A percentile compares a stretch with the other conserved stretches of the same genome.
These are phyloP conservation scores for Plasmodium malariae DNA, from an alignment of 169 alveolate species.

Conservation along the genomic window DNA sequence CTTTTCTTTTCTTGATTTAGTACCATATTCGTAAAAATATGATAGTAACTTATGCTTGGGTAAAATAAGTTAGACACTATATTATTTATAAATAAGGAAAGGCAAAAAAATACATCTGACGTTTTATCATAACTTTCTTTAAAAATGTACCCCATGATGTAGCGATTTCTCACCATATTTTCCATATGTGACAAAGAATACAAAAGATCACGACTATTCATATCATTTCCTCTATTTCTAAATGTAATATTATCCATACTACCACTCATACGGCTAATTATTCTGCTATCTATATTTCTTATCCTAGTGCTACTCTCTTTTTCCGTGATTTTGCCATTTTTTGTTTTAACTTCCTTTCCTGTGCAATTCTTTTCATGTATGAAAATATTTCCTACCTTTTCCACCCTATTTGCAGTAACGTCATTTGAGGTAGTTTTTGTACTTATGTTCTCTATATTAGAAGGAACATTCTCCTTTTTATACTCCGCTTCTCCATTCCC, in stretches of 20 bases:
- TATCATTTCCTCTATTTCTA: not conserved
- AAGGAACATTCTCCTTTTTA: not conserved
- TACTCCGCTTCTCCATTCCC: not conserved
- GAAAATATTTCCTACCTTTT: slow-evolving; percentile 2
- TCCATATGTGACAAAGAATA: slow-evolving; percentile 17
- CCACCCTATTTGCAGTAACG: not conserved
- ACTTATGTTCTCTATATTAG: not conserved
- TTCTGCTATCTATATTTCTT: no score
- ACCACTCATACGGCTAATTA: no score
- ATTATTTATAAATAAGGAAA: slow-evolving; percentile 36
- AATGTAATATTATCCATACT: not conserved
- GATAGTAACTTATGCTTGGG: slow-evolving; percentile 44
- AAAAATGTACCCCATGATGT: slow-evolving; percentile 45
- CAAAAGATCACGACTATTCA: not conserved
- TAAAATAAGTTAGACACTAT: slow-evolving; percentile 62
- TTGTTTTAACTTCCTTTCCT: not conserved
- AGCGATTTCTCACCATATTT: slow-evolving; percentile 19
- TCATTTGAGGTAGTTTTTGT: not conserved
- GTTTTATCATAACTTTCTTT: slow-evolving; percentile 54
- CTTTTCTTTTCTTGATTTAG: slow-evolving; percentile 44
- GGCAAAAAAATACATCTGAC: slow-evolving; percentile 35
- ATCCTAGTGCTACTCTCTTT: no score
- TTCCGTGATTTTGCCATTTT: no score
- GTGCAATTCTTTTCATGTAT: no score
- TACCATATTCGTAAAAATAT: slow-evolving; percentile 38